Evolutionary conservation across 2,329 filamentous ascomycete genomes (phyloP), one percentile per base, ranked within the genome.

Genomic region (Alternaria alternata): DNA sequence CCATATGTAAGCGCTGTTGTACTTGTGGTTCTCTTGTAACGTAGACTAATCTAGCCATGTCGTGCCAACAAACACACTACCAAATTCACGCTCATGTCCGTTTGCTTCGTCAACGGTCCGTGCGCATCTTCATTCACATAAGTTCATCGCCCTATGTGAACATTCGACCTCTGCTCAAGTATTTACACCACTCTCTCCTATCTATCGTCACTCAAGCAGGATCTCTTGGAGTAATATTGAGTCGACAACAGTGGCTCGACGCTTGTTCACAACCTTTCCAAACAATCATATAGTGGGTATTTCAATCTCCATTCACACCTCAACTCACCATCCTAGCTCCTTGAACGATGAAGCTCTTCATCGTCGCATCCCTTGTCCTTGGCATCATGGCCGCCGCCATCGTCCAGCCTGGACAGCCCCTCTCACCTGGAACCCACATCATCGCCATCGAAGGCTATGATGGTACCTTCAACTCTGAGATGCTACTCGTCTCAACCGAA

Each of bases 261-360:
- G 8, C 8, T 39, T 9, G 16, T n/a, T 11, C 3, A 42, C 12
- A 7, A 12, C 39, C 6, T 24, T 22, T 22, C 20, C 22, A 22
- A 18, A 38, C 8, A 6, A 38, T 18, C 32, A 39, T 7, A 51
- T 20, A 51, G 48, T 39, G 0, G 18, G 3, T 28, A 39, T 14
- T 18, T 7, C 26, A 24, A 32, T 7, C n/a, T 20, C 4, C 3
- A n/a, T 14, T 16, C 1, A 53, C 26, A 30, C n/a, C 39, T 3
- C 39, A 24, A 24, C 51, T 24, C 24, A 42, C 39, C 12, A 9
- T 42, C 20, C 39, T 16, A 24, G 24, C 41, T 24, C 26, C 12
- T 30, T 18, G 16, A 28, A 44, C 26, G n/a, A 61, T 61, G 58
- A 61, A 61, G 42, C 36, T 57, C 28, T 14, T 57, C 42, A 12